phyloP scores from a whole-genome alignment of 352 stramenopile species.

The Phytophthora lateralis region DNA sequence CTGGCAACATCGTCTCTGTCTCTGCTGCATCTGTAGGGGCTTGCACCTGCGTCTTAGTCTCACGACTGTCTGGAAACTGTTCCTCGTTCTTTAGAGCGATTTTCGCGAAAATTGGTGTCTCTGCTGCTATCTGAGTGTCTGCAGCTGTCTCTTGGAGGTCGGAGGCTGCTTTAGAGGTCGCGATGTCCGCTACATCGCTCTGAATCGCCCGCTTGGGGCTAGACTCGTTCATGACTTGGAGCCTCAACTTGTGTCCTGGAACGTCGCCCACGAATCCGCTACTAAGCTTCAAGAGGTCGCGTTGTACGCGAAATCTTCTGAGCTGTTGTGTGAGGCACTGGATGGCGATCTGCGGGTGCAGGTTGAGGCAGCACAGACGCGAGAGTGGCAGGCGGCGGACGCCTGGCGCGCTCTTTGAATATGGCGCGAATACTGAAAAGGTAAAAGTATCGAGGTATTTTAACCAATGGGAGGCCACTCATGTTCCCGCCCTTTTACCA shows the following conservation, averaged over 20 bases:
- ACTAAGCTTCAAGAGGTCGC: not conserved
- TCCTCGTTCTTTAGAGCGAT: conserved; percentile 2
- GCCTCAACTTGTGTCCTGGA: conserved; percentile 6
- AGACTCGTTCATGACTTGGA: conserved; percentile 13
- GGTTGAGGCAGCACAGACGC: not conserved
- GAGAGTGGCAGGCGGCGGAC: not conserved
- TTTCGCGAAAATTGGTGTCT: not conserved
- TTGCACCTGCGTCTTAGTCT: conserved; percentile 9
- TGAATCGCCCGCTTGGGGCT: conserved; percentile 9
- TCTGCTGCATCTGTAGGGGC: not conserved
- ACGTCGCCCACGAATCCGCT: conserved; percentile 11
- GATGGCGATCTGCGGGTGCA: not conserved
- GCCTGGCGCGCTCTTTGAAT: conserved; percentile 19
- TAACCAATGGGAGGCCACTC: conserved; percentile 6
- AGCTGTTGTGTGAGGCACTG: conserved; percentile 3
- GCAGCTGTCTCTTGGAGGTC: conserved; percentile 2
- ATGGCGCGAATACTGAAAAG: conserved; percentile 33
- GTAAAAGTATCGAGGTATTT: conserved; percentile 1
- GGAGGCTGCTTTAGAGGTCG: not conserved
- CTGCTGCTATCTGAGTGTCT: not conserved
- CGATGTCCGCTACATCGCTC: not conserved
- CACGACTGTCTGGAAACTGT: conserved; percentile 1
- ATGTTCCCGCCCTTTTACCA: not conserved
- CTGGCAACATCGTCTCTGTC: conserved; percentile 8
- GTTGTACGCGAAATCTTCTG: not conserved